Evolutionary conservation across 192 early-diverging fungal species (phyloP).

Genomic region (Chytriomyces confervae): DNA sequence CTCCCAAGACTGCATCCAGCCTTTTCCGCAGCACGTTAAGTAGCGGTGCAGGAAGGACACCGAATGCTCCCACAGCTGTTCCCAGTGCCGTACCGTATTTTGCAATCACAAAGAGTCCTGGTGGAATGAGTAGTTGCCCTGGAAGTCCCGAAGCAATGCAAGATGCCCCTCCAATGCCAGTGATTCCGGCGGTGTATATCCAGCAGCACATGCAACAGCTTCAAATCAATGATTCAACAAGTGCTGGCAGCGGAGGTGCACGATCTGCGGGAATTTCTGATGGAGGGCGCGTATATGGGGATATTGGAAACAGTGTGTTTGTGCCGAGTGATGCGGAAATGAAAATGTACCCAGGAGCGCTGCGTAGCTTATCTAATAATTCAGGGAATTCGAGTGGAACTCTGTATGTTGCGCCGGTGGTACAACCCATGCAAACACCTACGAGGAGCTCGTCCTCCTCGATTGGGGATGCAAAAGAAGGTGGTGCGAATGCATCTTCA

Average conservation of each 20-base stretch:
- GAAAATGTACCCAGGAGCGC: slow-evolving; percentile 7
- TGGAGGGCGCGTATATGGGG: background rate
- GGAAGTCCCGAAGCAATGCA: background rate
- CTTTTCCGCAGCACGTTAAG: background rate
- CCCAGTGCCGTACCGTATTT: slow-evolving; percentile 26
- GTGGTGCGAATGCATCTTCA: background rate
- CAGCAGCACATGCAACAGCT: background rate
- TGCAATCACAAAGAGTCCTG: background rate
- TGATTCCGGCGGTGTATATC: slow-evolving; percentile 13
- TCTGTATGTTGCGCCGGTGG: background rate
- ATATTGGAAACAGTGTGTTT: background rate
- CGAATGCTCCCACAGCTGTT: slow-evolving; percentile 20
- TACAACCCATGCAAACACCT: too few relatives aligned
- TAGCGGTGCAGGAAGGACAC: background rate
- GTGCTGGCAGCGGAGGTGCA: background rate
- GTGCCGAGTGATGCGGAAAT: slow-evolving; percentile 16
- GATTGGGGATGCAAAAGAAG: background rate
- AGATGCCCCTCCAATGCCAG: slow-evolving; percentile 16
- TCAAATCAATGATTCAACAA: background rate
- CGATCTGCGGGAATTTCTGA: background rate
- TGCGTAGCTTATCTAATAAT: background rate
- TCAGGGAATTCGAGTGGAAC: background rate
- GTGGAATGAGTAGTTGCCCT: background rate
- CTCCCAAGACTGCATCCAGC: background rate
- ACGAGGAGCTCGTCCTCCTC: too few relatives aligned